Conservation (phyloP, 225 moss, liverwort and hornwort species). For the Marchantia polymorpha region DNA sequence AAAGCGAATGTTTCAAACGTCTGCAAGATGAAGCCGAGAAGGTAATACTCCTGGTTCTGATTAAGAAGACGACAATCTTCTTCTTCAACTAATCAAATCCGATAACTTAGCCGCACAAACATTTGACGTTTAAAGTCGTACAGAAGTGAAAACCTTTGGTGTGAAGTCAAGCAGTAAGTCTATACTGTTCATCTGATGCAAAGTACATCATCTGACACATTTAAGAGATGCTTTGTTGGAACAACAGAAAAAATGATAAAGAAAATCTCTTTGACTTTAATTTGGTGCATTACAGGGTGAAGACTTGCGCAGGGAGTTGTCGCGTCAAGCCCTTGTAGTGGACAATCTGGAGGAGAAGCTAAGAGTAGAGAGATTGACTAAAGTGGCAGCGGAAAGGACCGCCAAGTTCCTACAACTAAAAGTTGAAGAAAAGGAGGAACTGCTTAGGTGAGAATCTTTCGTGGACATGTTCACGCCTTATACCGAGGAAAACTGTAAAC, state of each 20-base stretch:
- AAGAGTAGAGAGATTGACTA: constrained; percentile 48
- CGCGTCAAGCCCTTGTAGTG: constrained; percentile 45
- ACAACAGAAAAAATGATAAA: neutral
- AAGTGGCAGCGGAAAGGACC: constrained; percentile 57
- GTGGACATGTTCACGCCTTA: neutral
- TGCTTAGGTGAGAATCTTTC: constrained; percentile 59
- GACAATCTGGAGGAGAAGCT: constrained; percentile 61
- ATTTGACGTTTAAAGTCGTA: neutral
- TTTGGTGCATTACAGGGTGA: constrained; percentile 40
- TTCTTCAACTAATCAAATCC: neutral
- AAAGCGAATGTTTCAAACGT: constrained; percentile 40
- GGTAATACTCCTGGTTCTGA: constrained; percentile 4
- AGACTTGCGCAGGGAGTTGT: constrained; percentile 42
- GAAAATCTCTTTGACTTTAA: neutral
- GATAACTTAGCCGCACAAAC: neutral
- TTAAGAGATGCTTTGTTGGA: neutral
- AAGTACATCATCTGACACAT: neutral
- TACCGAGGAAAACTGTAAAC: neutral
- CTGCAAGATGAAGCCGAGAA: constrained; percentile 28
- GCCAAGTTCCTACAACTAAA: constrained; percentile 60
- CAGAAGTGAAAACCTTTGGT: neutral
- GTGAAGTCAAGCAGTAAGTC: too few relatives aligned
- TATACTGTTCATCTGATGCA: neutral
- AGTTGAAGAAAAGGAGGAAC: constrained; percentile 55
- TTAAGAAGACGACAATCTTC: neutral